These are phyloP conservation scores for Chiua sp. DNA, from an alignment of 1,284 basidiomycete species.

Conservation along the genomic window DNA sequence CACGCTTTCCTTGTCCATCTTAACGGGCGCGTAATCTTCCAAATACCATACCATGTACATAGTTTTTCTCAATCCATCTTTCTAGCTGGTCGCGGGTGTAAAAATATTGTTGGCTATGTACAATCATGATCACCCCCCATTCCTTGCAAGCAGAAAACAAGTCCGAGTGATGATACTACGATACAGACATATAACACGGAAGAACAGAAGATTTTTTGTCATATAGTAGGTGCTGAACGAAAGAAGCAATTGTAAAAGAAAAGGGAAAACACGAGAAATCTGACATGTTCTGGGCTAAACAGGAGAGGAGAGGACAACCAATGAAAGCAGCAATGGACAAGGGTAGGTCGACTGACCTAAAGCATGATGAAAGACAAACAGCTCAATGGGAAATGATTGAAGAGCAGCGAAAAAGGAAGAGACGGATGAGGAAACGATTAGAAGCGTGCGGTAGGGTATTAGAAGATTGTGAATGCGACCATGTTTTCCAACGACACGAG, in stretches of 20 bases:
- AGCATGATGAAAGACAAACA: slow-evolving; percentile 28
- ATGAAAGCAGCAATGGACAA: slow-evolving; percentile 27
- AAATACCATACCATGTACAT: neutral
- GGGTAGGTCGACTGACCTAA: slow-evolving; percentile 15
- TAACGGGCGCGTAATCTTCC: too few relatives aligned
- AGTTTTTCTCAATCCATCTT: neutral
- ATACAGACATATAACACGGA: slow-evolving; percentile 34
- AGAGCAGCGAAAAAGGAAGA: slow-evolving; percentile 1
- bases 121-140: slow-evolving; percentile 28
- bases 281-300: neutral
- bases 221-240: slow-evolving; percentile 29
- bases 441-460: slow-evolving; percentile 36
- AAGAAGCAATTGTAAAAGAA: slow-evolving; percentile 8
- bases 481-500: slow-evolving; percentile 1
- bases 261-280: neutral
- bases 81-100: too few relatives aligned
- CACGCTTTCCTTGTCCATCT: too few relatives aligned
- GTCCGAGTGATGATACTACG: slow-evolving; percentile 34
- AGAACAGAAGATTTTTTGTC: slow-evolving; percentile 33
- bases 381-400: slow-evolving; percentile 12
- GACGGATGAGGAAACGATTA: slow-evolving; percentile 21
- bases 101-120: slow-evolving; percentile 27
- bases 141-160: slow-evolving; percentile 21
- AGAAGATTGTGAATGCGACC: slow-evolving; percentile 9
- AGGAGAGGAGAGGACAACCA: slow-evolving; percentile 15